These are phyloP conservation scores for Fusarium protoensiforme DNA, from an alignment of 2,329 filamentous ascomycete species.

Conservation along the genomic window DNA sequence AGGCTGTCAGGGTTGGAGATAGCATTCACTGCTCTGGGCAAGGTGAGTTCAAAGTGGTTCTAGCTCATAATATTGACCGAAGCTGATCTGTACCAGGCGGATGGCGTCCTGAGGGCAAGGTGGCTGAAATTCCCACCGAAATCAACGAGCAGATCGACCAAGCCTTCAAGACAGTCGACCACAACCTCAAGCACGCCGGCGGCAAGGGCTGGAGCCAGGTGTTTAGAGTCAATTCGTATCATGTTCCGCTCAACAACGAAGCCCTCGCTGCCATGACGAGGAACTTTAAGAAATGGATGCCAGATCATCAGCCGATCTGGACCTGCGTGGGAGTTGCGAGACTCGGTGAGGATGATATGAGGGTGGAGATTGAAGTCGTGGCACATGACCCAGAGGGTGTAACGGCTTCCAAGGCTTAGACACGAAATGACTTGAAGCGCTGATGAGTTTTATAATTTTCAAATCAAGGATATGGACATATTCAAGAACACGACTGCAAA, in stretches of 20 bases:
- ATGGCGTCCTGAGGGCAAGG: neutral
- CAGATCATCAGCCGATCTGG: neutral
- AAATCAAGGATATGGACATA: neutral
- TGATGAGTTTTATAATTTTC: accelerated
- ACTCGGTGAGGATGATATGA: slow-evolving; percentile 1
- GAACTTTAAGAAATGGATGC: neutral
- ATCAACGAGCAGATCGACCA: slow-evolving; percentile 4
- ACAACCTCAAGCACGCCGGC: neutral
- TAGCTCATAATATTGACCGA: neutral
- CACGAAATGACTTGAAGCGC: neutral
- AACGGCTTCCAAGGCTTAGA: neutral
- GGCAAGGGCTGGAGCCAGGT: neutral
- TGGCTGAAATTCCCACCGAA: neutral
- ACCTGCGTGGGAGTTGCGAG: neutral
- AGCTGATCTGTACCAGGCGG: neutral
- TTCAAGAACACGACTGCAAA: neutral
- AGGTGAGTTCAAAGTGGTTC: neutral
- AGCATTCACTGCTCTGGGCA: neutral
- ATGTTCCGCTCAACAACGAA: neutral
- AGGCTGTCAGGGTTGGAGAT: neutral
- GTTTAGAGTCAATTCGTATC: neutral
- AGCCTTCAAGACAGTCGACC: neutral
- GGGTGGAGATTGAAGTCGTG: slow-evolving; percentile 10
- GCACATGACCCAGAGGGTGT: slow-evolving; percentile 2
- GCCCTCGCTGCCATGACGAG: neutral